Percentiles rank a stretch among this genome's conserved stretches.
These are phyloP conservation scores for Hypsizygus ulmarius DNA, from an alignment of 1,284 basidiomycete genomes.

Conservation along the genomic window DNA sequence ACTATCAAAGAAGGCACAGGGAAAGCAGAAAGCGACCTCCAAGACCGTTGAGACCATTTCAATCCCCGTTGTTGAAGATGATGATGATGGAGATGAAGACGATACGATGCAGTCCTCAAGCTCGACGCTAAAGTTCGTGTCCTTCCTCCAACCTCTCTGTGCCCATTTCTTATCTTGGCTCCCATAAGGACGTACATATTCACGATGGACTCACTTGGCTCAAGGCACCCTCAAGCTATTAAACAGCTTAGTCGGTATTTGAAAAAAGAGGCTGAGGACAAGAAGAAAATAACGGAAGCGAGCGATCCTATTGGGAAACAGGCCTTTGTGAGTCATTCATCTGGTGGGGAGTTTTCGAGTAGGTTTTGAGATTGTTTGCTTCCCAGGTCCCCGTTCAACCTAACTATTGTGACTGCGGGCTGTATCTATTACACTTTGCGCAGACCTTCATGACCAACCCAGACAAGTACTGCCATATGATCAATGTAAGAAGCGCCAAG, in stretches of 20 bases:
- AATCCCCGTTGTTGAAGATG: slow-evolving; percentile 8
- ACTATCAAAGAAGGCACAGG: slow-evolving; percentile 21
- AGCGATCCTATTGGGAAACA: slow-evolving; percentile 42
- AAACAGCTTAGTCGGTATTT: slow-evolving; percentile 72
- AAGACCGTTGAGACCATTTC: slow-evolving; percentile 1
- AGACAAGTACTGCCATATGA: slow-evolving; percentile 38
- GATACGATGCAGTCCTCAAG: slow-evolving; percentile 10
- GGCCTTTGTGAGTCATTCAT: slow-evolving; percentile 41
- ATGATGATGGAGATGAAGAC: slow-evolving; percentile 17
- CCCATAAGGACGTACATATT: slow-evolving; percentile 69
- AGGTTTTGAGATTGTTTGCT: not conserved
- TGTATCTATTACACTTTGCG: slow-evolving; percentile 82
- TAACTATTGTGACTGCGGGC: slow-evolving; percentile 85
- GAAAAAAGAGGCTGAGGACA: slow-evolving; percentile 76
- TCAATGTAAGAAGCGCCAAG: slow-evolving; percentile 38
- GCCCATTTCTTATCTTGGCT: not conserved
- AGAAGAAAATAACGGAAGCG: slow-evolving; percentile 49
- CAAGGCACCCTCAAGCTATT: slow-evolving; percentile 61
- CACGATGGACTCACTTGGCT: slow-evolving; percentile 85
- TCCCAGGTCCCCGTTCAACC: slow-evolving; percentile 74
- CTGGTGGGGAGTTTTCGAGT: not conserved
- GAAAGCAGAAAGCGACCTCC: slow-evolving; percentile 27
- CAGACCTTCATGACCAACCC: slow-evolving; percentile 66
- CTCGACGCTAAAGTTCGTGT: slow-evolving; percentile 12
- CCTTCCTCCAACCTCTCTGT: not conserved